Percentiles rank a stretch among this genome's conserved stretches.
These are phyloP conservation scores for Paramecium octaurelia DNA, from an alignment of 73 alveolate species.

Conservation along the genomic window DNA sequence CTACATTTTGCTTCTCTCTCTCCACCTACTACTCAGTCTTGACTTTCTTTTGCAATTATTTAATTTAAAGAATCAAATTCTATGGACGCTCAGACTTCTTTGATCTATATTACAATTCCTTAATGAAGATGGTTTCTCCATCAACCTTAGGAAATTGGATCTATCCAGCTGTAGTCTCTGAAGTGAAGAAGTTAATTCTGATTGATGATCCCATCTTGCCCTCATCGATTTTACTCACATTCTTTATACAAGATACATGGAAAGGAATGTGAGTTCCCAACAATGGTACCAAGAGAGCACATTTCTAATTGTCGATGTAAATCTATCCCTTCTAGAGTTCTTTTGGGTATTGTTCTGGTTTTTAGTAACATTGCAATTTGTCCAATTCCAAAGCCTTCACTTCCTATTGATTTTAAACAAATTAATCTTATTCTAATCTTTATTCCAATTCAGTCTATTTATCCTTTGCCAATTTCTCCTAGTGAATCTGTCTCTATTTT, in stretches of 20 bases:
- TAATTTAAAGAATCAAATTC: conserved; percentile 40
- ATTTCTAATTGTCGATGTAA: conserved; percentile 72
- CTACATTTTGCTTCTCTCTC: conserved; percentile 75
- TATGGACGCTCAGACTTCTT: conserved; percentile 42
- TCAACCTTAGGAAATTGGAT: conserved; percentile 80
- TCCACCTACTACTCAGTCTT: conserved; percentile 83
- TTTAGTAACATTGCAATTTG: conserved; percentile 72
- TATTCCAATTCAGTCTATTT: conserved; percentile 84
- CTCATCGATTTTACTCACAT: conserved; percentile 84
- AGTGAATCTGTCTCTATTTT: conserved; percentile 81
- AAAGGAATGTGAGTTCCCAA: conserved; percentile 80
- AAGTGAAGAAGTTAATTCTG: conserved; percentile 5
- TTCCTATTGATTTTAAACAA: conserved; percentile 70
- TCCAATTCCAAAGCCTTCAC: conserved; percentile 79
- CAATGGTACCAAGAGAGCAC: conserved; percentile 87
- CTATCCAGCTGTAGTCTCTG: conserved; percentile 46
- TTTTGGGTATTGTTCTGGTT: conserved; percentile 78
- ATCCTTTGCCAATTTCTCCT: conserved; percentile 73
- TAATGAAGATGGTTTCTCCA: conserved; percentile 81
- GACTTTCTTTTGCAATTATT: conserved; percentile 66
- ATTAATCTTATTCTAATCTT: conserved; percentile 71
- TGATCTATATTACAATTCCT: conserved; percentile 80
- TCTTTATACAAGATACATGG: conserved; percentile 89
- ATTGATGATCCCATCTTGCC: conserved; percentile 68
- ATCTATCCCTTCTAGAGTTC: conserved; percentile 80